Evolutionary conservation across 2,329 filamentous ascomycete genomes (phyloP), one percentile per base, ranked within the genome.

Genomic region (Aspergillus sojae): DNA sequence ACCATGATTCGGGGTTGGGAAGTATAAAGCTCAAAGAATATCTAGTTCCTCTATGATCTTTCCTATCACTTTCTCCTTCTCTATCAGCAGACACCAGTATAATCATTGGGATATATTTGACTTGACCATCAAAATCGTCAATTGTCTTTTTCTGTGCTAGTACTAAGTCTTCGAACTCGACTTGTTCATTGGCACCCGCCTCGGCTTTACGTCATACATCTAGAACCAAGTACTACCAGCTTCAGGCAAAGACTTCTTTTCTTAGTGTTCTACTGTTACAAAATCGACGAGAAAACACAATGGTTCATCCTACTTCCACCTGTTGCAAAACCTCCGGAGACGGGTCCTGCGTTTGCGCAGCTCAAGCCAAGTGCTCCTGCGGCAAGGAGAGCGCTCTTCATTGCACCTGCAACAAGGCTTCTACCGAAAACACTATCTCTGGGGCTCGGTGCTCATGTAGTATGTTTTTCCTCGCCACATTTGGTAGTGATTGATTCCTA

Each of bases 371-470:
- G 65, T 97, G 93, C 87, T 96, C 92, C 19, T 98, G 94, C 78
- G 94, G 94, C 75, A 89, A 97, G 83, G 86, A 95, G 77, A 87
- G 89, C 4, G 94, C 94, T 57, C 88, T 97, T 56, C 85, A 94
- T 77, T 98, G 94, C 87, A 91, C 84, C 66, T 97, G 94, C 82
- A 88, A 88, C 72, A 94, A 92, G 79, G 86, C 93, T 4, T 68
- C 84, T 4, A 80, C 83, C 19, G 94, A 97, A 84, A 97, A 97
- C 84, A 81, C 81, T 46, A 77, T 92, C 61, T 78, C 83, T 7
- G 92, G 92, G 7, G 85, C 91, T 45, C 85, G 92, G 71, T 97
- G 93, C 85, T 93, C 91, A 52, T 96, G 93, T 84, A 87, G 92
- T 85, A 81, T 67, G 82, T 82, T 46, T 19, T 48, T 26, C 16